A percentile compares a stretch with the other conserved stretches of the same genome.
These are phyloP conservation scores for Clonostachys rosea DNA, from an alignment of 2,329 filamentous ascomycete species.

Conservation along the genomic window DNA sequence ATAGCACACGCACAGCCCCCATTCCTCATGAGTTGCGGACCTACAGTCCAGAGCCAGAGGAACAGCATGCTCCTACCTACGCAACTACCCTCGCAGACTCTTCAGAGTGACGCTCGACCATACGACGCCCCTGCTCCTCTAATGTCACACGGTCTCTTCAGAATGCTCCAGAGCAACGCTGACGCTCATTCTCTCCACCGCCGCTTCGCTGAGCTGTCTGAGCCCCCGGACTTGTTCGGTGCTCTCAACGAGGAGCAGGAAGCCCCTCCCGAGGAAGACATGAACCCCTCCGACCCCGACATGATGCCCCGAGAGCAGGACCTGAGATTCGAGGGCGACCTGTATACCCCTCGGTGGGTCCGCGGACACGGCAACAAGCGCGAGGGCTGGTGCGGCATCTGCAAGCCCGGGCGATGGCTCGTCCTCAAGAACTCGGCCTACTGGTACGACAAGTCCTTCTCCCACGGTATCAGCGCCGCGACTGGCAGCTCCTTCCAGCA, in stretches of 20 bases:
- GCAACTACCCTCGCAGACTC: conserved; percentile 46
- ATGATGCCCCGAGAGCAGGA: conserved; percentile 75
- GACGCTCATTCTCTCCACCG: conserved; percentile 63
- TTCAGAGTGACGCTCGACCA: conserved; percentile 42
- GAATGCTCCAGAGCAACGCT: conserved; percentile 70
- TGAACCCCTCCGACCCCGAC: conserved; percentile 74
- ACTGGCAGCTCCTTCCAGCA: conserved; percentile 76
- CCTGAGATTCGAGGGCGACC: conserved; percentile 71
- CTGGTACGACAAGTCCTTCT: conserved; percentile 92
- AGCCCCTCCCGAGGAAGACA: conserved; percentile 72
- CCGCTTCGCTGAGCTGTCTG: conserved; percentile 69
- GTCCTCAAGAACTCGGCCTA: conserved; percentile 88
- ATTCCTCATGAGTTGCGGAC: conserved; percentile 46
- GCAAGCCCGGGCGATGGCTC: conserved; percentile 80
- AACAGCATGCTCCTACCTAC: conserved; percentile 54
- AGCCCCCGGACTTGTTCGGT: conserved; percentile 73
- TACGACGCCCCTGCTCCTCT: conserved; percentile 57
- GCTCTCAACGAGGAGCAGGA: conserved; percentile 70
- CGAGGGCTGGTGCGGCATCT: conserved; percentile 86
- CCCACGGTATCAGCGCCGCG: conserved; percentile 78
- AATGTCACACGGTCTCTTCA: conserved; percentile 69
- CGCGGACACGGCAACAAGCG: conserved; percentile 83
- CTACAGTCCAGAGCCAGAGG: conserved; percentile 29
- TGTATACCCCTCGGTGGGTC: conserved; percentile 82
- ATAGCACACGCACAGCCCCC: conserved; percentile 39